Evolutionary conservation across 2,329 filamentous ascomycete genomes (phyloP).

Genomic region (Fusarium liriodendri): DNA sequence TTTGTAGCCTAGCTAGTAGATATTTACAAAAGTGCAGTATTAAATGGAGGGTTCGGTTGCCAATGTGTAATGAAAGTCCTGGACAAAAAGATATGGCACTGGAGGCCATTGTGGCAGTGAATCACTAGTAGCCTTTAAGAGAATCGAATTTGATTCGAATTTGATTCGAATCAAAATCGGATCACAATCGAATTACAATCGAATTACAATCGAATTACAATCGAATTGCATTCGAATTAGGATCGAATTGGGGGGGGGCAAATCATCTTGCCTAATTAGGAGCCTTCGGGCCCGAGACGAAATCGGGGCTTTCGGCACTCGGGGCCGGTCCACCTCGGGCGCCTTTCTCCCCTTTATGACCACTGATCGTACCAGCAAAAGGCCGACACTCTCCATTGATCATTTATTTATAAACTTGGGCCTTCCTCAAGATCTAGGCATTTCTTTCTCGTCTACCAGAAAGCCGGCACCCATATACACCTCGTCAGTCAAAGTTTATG

Average conservation of each 20-base stretch:
- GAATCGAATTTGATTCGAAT: neutral
- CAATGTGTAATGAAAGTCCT: neutral
- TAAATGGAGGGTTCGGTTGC: fast-evolving
- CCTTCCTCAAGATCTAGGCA: neutral
- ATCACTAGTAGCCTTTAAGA: neutral
- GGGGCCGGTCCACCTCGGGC: neutral
- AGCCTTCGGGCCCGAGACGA: neutral
- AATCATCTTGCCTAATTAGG: neutral
- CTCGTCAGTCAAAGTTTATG: neutral
- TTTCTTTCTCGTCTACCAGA: neutral
- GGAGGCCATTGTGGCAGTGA: neutral
- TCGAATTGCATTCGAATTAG: neutral
- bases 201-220: neutral
- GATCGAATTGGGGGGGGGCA: no score
- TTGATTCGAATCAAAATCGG: neutral
- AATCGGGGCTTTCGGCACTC: neutral
- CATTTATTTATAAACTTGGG: neutral
- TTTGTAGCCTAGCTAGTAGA: neutral
- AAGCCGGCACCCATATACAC: neutral
- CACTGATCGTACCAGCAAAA: neutral
- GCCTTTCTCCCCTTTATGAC: neutral
- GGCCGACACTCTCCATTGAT: neutral
- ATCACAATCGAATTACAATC: neutral
- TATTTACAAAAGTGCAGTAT: neutral
- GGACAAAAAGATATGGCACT: neutral